Conservation (phyloP, 208 protist genomes). For the Leishmania gerbilli region DNA sequence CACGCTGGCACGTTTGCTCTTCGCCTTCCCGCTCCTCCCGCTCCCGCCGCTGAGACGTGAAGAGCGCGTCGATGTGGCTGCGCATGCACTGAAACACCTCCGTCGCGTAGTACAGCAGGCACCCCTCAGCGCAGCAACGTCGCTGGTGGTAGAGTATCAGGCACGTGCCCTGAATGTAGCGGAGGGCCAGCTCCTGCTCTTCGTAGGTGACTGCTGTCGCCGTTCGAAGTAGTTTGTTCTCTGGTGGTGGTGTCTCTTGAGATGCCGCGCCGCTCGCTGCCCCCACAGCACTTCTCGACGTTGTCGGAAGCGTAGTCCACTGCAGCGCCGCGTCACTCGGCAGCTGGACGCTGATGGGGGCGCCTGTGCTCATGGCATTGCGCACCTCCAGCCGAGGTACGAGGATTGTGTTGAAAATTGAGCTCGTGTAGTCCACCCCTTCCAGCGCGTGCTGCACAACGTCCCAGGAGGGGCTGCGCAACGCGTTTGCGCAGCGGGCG, state of each 20-base stretch:
- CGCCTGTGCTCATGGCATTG: slow-evolving; percentile 49
- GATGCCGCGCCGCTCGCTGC: background rate
- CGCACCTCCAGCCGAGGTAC: slow-evolving; percentile 57
- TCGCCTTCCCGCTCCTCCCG: slow-evolving; percentile 15
- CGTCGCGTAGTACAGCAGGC: slow-evolving; percentile 75
- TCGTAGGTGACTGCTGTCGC: slow-evolving; percentile 75
- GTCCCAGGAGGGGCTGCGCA: slow-evolving; percentile 51
- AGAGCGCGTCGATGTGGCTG: slow-evolving; percentile 76
- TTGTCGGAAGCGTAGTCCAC: slow-evolving; percentile 37
- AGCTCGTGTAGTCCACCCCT: slow-evolving; percentile 54
- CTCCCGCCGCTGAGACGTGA: slow-evolving; percentile 42
- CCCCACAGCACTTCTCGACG: background rate
- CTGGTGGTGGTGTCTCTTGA: background rate
- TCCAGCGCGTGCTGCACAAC: slow-evolving; percentile 65
- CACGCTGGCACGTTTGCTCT: slow-evolving; percentile 9
- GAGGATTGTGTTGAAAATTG: slow-evolving; percentile 68
- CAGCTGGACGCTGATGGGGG: slow-evolving; percentile 41
- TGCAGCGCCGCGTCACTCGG: slow-evolving; percentile 32
- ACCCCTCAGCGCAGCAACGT: slow-evolving; percentile 63
- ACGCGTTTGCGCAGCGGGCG: background rate
- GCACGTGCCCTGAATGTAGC: slow-evolving; percentile 80
- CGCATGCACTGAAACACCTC: slow-evolving; percentile 84
- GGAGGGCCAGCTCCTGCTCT: slow-evolving; percentile 84
- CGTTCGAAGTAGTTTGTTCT: slow-evolving; percentile 31
- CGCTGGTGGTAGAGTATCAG: slow-evolving; percentile 78